These are phyloP conservation scores for Silene vulgaris DNA, from an alignment of 179 eudicot species.

Conservation along the genomic window DNA sequence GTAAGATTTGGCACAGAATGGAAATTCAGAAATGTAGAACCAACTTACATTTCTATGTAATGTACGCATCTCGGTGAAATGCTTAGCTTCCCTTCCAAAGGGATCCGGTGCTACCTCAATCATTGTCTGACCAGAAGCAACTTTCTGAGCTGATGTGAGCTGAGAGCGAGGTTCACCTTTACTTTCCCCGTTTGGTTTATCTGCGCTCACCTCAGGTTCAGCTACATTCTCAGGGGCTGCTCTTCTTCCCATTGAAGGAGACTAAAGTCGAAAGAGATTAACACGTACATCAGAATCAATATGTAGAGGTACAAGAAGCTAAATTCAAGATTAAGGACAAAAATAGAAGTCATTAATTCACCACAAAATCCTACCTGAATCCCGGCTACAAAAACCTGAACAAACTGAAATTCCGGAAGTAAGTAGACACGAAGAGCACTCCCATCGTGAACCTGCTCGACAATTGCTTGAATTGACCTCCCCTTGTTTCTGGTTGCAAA, in stretches of 20 bases:
- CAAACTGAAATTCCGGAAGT: constrained; percentile 89
- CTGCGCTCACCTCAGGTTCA: constrained; percentile 42
- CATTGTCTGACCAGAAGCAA: constrained; percentile 51
- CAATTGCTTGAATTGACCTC: constrained; percentile 71
- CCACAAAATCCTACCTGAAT: constrained; percentile 51
- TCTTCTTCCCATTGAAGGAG: constrained; percentile 91
- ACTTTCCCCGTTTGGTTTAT: constrained; percentile 60
- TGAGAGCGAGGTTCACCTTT: constrained; percentile 50
- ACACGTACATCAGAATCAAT: constrained; percentile 1
- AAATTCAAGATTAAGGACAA: constrained; percentile 11
- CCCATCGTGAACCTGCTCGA: constrained; percentile 97
- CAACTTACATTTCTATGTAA: constrained; percentile 78
- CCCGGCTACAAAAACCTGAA: constrained; percentile 90
- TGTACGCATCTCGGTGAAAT: constrained; percentile 86
- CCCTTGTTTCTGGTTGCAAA: constrained; percentile 64
- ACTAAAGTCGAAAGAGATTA: constrained; percentile 31
- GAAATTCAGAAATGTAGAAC: constrained; percentile 3
- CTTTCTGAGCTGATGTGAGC: constrained; percentile 76
- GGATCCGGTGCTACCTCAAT: constrained; percentile 68
- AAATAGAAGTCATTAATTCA: neutral
- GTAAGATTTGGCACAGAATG: neutral
- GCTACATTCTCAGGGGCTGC: constrained; percentile 40
- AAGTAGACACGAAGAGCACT: constrained; percentile 82
- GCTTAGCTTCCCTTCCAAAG: constrained; percentile 91
- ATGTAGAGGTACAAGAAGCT: neutral